phyloP scores from a whole-genome alignment of 305 asterid genomes.

The Rubia balearica region DNA sequence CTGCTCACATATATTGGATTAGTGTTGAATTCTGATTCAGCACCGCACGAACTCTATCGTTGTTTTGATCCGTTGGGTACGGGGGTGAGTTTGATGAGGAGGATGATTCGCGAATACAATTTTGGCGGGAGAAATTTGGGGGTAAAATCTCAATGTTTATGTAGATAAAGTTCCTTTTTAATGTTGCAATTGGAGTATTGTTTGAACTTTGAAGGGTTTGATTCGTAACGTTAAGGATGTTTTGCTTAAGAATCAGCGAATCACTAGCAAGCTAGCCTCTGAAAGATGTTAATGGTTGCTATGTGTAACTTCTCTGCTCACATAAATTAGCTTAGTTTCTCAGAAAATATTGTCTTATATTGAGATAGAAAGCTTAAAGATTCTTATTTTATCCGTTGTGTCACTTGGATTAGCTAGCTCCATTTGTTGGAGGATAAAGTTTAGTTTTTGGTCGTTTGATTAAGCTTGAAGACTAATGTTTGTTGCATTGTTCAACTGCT shows the following conservation, averaged over 20 bases:
- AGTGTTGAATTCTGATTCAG: too few species aligned
- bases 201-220: too few species aligned
- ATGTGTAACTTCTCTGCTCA: not conserved
- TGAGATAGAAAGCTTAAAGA: not conserved
- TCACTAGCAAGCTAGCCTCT: too few species aligned
- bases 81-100: slow-evolving; percentile 78
- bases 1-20: slow-evolving; percentile 53
- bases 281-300: too few species aligned
- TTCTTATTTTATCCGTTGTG: not conserved
- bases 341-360: too few species aligned
- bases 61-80: slow-evolving; percentile 76
- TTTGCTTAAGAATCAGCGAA: too few species aligned
- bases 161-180: too few species aligned
- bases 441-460: not conserved
- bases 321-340: not conserved
- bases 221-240: too few species aligned
- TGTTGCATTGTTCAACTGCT: not conserved
- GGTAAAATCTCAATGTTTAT: slow-evolving; percentile 33
- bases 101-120: slow-evolving; percentile 58
- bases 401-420: not conserved
- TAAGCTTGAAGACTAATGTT: not conserved
- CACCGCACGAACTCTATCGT: slow-evolving; percentile 90
- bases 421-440: not conserved
- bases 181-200: too few species aligned
- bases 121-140: slow-evolving; percentile 85